Evolutionary conservation across 2,329 filamentous ascomycete genomes (phyloP), one percentile per base, ranked within the genome.

Genomic region (Fusarium camptoceras): DNA sequence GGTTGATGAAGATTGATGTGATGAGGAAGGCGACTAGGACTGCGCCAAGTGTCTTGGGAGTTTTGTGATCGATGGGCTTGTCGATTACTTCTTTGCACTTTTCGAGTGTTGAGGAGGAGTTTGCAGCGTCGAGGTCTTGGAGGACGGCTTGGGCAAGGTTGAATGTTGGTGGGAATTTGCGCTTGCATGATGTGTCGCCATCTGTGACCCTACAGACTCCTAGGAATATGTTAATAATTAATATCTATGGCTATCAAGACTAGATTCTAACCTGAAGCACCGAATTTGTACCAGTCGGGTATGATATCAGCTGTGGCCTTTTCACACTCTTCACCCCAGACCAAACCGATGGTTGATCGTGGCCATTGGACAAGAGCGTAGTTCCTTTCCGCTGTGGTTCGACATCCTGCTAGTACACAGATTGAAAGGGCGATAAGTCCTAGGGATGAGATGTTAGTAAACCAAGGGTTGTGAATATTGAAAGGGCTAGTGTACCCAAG

Each of bases 291-390:
- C 4, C 53, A 12, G 18, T 69, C 69, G 0, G 69, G 69, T 16
- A 72, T 69, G 3, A 61, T 42, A 10, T 55, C 14, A 8, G 41
- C 62, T 0, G 68, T 72, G 5, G 55, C 62, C 15, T 55, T 37
- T 9, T 42, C 49, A 20, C 71, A 73, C 7, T 70, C 71, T 15
- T 54, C 6, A 18, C 59, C 65, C 65, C 62, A 73, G 24, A 70
- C 25, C 4, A 73, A 65, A 2, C 39, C 41, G 24, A 73, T 50
- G 0, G 68, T 70, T 18, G 56, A 59, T n/a, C 57, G 60, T 1
- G 71, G 66, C 71, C 71, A 73, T 30, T 72, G 69, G 41, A 73
- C 20, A 15, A 73, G 55, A 30, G 58, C 63, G 37, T 65, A 72
- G 25, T 64, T 72, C 22, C 42, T 64, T 16, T 72, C 70, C n/a